Evolutionary conservation across 129 eudicot species (phyloP).

Genomic region (Tagetes patula): DNA sequence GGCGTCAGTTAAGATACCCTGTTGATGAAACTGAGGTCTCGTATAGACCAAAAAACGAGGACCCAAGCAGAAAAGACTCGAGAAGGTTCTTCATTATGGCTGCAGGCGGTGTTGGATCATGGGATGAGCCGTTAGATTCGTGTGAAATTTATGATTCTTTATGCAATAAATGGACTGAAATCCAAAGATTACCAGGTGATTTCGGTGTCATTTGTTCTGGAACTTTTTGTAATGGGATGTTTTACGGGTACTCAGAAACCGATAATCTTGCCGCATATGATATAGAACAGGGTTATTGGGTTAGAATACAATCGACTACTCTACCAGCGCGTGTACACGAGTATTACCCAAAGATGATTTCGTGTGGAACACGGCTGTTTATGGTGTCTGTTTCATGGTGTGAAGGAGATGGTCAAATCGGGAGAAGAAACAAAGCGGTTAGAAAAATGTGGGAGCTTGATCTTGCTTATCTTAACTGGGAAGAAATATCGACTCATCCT

Average conservation of each 20-base stretch:
- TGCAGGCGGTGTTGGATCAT: constrained; percentile 86
- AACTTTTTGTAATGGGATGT: constrained; percentile 59
- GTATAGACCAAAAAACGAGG: constrained; percentile 48
- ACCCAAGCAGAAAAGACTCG: constrained; percentile 34
- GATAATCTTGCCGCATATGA: constrained; percentile 79
- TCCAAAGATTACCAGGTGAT: constrained; percentile 71
- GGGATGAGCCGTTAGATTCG: constrained; percentile 90
- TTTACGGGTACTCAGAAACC: constrained; percentile 74
- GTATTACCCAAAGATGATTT: constrained; percentile 78
- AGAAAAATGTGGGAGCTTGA: constrained; percentile 94
- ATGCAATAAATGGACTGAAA: constrained; percentile 78
- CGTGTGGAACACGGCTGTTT: constrained; percentile 54
- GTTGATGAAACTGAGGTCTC: constrained; percentile 54
- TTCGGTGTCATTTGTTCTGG: constrained; percentile 80
- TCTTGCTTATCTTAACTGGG: constrained; percentile 53
- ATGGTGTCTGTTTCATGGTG: constrained; percentile 98
- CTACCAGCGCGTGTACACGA: constrained; percentile 80
- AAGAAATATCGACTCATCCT: constrained; percentile 67
- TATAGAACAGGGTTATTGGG: constrained; percentile 75
- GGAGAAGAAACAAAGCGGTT: constrained; percentile 91
- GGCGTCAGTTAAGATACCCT: constrained; percentile 66
- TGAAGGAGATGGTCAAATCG: constrained; percentile 97
- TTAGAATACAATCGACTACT: constrained; percentile 49
- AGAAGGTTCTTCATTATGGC: constrained; percentile 69
- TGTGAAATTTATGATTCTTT: constrained; percentile 80